Percentiles rank a stretch among this genome's conserved stretches.
Evolutionary conservation across 805 yeast genomes (phyloP).

Genomic region (Maudiozyma pseudohumilis): DNA sequence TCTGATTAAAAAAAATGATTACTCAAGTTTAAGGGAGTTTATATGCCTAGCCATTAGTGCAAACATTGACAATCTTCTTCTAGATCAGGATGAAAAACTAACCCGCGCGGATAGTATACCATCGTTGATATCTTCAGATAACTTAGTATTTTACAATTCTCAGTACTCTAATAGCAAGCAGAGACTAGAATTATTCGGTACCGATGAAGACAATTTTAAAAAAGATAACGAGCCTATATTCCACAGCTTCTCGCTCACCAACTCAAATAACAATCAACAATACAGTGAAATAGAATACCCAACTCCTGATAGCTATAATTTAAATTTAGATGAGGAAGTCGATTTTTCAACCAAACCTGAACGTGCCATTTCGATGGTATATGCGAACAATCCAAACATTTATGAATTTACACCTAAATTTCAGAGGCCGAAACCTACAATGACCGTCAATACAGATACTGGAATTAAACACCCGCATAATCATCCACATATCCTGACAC

Average conservation of each 20-base stretch:
- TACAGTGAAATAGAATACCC: too few species aligned
- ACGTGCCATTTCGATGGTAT: slow-evolving; percentile 1
- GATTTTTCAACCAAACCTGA: background rate
- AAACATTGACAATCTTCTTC: slow-evolving; percentile 38
- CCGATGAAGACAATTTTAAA: too few species aligned
- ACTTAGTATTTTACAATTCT: too few species aligned
- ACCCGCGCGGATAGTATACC: background rate
- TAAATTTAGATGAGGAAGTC: background rate
- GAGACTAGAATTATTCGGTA: too few species aligned
- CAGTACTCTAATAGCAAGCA: too few species aligned
- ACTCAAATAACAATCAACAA: too few species aligned
- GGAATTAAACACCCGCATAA: too few species aligned
- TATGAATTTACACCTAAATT: too few species aligned
- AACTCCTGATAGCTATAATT: too few species aligned
- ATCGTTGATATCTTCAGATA: slow-evolving; percentile 1
- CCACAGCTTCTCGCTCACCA: too few species aligned
- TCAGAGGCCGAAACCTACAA: background rate
- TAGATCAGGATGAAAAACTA: slow-evolving; percentile 9
- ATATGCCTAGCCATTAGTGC: slow-evolving; percentile 52
- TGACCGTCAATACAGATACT: background rate
- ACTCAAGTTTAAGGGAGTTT: slow-evolving; percentile 45
- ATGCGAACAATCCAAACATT: background rate
- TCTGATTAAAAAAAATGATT: slow-evolving; percentile 32
- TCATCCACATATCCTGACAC: slow-evolving; percentile 6
- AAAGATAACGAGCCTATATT: too few species aligned